Evolutionary conservation across 306 rosid genomes (phyloP).

Genomic region (Quercus variabilis): DNA sequence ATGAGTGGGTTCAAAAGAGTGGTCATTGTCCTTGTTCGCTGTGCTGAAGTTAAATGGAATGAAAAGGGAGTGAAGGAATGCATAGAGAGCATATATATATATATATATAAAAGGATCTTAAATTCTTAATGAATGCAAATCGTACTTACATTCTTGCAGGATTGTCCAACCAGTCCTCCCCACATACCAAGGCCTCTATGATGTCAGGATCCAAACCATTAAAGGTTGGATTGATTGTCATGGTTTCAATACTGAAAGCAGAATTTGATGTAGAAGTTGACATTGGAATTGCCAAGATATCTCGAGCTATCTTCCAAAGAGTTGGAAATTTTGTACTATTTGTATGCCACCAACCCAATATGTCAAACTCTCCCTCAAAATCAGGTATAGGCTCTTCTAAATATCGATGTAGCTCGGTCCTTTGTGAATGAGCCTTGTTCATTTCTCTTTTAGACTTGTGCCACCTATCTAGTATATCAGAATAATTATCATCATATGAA

Average conservation of each 20-base stretch:
- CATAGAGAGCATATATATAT: not conserved
- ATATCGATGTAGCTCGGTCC: not conserved
- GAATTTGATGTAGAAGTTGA: not conserved
- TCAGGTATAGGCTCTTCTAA: not conserved
- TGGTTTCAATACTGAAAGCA: not conserved
- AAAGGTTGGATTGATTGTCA: not conserved
- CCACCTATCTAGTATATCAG: not conserved
- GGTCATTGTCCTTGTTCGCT: not conserved
- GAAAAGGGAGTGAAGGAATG: not conserved
- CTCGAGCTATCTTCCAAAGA: not conserved
- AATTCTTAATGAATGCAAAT: not conserved
- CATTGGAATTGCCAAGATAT: not conserved
- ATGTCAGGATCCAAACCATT: not conserved
- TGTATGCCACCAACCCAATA: not conserved
- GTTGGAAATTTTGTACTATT: not conserved
- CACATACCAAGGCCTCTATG: not conserved
- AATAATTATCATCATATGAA: not conserved
- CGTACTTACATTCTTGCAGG: not conserved
- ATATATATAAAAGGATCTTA: not conserved
- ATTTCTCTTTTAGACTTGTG: not conserved
- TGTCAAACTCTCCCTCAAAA: not conserved
- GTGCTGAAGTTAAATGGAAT: not conserved
- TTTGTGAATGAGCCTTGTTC: not conserved
- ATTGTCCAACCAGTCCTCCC: not conserved
- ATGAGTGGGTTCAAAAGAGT: not conserved